Evolutionary conservation across 371 early-diverging fungal species (phyloP).

Genomic region (Sporodiniella umbellata): DNA sequence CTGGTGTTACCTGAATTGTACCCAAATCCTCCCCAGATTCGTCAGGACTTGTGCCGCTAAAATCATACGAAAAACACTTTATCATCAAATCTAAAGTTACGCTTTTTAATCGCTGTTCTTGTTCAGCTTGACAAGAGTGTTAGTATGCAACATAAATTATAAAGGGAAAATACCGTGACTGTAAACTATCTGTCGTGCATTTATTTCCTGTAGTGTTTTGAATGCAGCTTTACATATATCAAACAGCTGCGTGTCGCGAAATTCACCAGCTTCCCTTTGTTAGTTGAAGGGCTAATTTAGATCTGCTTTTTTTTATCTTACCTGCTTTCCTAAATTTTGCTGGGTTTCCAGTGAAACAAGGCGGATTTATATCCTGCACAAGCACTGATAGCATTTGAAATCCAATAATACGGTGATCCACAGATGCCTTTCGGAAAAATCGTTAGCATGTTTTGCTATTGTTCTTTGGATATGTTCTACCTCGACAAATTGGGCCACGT

Average conservation of each 20-base stretch:
- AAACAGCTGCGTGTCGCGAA: conserved; percentile 77
- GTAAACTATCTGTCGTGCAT: conserved; percentile 39
- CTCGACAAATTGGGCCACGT: conserved; percentile 67
- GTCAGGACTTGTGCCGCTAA: conserved; percentile 82
- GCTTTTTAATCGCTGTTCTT: conserved; percentile 56
- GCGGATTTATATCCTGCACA: conserved; percentile 61
- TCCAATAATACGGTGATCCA: conserved; percentile 65
- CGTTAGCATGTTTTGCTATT: no score
- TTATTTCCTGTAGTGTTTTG: conserved; percentile 51
- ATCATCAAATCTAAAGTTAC: conserved; percentile 61
- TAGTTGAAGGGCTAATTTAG: no score
- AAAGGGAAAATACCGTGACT: conserved; percentile 30
- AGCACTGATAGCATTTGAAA: conserved; percentile 58
- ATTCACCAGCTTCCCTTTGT: conserved; percentile 73
- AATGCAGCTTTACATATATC: conserved; percentile 69
- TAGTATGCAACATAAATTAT: not conserved
- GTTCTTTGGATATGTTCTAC: no score
- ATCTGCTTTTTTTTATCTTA: conserved; percentile 14
- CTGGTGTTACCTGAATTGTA: conserved; percentile 59
- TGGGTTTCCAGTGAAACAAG: conserved; percentile 59
- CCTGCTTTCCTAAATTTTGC: conserved; percentile 69
- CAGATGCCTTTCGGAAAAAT: conserved; percentile 47
- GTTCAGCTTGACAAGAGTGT: conserved; percentile 26
- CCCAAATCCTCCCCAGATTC: conserved; percentile 85
- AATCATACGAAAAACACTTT: conserved; percentile 81